Evolutionary conservation across 345 rosid species (phyloP).

Genomic region (Laguncularia racemosa): DNA sequence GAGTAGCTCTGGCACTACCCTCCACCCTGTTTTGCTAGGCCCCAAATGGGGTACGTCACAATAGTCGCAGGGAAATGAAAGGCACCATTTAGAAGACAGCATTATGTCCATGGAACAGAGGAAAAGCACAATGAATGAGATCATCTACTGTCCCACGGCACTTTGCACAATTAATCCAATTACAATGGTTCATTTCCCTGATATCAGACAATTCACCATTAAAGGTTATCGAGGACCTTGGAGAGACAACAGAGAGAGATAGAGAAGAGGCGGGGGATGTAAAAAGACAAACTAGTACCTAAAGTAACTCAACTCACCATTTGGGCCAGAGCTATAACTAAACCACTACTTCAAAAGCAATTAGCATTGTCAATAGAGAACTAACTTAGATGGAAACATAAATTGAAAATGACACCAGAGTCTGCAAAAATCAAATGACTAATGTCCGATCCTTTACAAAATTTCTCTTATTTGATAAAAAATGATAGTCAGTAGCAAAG

Average conservation of each 20-base stretch:
- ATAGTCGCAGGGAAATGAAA: neutral
- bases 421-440: too few species aligned
- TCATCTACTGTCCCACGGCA: slow-evolving; percentile 51
- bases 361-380: neutral
- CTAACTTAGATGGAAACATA: too few species aligned
- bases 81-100: slow-evolving; percentile 20
- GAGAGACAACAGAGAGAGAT: slow-evolving; percentile 15
- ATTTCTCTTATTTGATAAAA: too few species aligned
- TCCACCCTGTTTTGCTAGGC: neutral
- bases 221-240: slow-evolving; percentile 32
- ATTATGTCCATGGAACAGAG: slow-evolving; percentile 32
- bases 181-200: slow-evolving; percentile 49
- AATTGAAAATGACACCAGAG: too few species aligned
- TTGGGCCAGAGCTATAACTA: too few species aligned
- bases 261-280: too few species aligned
- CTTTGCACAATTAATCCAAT: slow-evolving; percentile 36
- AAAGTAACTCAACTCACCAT: too few species aligned
- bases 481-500: too few species aligned
- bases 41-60: too few species aligned
- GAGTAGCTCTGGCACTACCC: neutral
- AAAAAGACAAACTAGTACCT: too few species aligned
- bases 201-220: slow-evolving; percentile 49
- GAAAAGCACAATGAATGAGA: slow-evolving; percentile 39
- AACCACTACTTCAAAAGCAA: slow-evolving; percentile 8
- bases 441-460: too few species aligned